Conservation (phyloP, 2,329 filamentous ascomycete genomes). For the Ophiocordyceps robertsii region DNA sequence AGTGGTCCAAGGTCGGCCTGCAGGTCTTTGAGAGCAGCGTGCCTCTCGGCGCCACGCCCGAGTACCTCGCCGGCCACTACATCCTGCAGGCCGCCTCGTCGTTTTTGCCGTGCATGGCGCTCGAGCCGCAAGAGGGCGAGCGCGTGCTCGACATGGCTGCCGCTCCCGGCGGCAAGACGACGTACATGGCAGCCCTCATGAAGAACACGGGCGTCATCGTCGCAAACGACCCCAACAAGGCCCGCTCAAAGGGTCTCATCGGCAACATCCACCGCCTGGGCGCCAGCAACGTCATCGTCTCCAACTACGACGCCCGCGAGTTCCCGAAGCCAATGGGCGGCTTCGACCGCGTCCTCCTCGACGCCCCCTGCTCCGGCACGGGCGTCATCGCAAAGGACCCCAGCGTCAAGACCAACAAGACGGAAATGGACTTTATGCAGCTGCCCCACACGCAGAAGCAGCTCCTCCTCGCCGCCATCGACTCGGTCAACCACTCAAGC, state of each 20-base stretch:
- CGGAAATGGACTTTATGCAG: constrained; percentile 83
- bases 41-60: constrained; percentile 85
- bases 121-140: constrained; percentile 87
- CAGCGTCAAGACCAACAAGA: constrained; percentile 97
- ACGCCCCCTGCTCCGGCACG: constrained; percentile 91
- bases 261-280: constrained; percentile 95
- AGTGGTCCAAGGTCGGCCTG: constrained; percentile 96
- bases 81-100: constrained; percentile 94
- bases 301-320: constrained; percentile 86
- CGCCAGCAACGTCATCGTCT: constrained; percentile 86
- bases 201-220: constrained; percentile 86
- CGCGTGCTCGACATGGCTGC: constrained; percentile 57
- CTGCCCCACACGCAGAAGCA: constrained; percentile 94
- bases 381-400: constrained; percentile 97
- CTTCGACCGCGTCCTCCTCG: constrained; percentile 86
- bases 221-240: constrained; percentile 91
- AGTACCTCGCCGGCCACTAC: constrained; percentile 95
- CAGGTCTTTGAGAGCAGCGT: constrained; percentile 86
- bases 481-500: constrained; percentile 81
- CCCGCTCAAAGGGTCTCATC: constrained; percentile 89
- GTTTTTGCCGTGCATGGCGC: constrained; percentile 94
- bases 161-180: constrained; percentile 14
- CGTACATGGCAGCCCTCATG: constrained; percentile 53
- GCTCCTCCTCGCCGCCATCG: constrained; percentile 81
- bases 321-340: constrained; percentile 92